Percentiles rank a stretch among this genome's conserved stretches.
Conservation (phyloP, 2,329 filamentous ascomycete genomes). For the Colletotrichum higginsianum region DNA sequence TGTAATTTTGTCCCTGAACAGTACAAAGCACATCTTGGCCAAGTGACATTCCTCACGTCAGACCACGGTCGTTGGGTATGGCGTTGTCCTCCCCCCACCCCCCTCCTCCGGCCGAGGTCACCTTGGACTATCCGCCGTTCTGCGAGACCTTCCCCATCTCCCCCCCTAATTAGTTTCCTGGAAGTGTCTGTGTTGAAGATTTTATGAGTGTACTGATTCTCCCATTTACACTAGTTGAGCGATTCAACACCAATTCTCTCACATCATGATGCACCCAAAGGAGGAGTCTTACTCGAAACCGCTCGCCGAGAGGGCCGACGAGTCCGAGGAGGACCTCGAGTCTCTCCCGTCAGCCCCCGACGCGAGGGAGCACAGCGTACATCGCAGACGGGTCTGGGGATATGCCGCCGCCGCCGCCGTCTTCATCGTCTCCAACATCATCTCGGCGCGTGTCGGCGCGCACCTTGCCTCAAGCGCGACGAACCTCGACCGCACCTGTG, state of each 20-base stretch:
- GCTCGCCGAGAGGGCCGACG: slow-evolving; percentile 40
- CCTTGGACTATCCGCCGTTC: neutral
- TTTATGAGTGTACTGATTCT: neutral
- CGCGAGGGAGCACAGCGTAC: slow-evolving; percentile 20
- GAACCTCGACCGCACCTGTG: slow-evolving; percentile 46
- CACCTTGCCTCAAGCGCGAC: slow-evolving; percentile 36
- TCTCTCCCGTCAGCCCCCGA: slow-evolving; percentile 20
- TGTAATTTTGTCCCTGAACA: neutral
- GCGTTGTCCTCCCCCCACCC: neutral
- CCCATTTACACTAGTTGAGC: neutral
- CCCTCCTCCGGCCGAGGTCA: slow-evolving; percentile 25
- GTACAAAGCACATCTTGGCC: neutral
- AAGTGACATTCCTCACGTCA: slow-evolving; percentile 29
- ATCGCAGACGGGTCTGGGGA: slow-evolving; percentile 12
- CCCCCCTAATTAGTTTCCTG: neutral
- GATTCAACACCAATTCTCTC: neutral
- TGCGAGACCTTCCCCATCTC: neutral
- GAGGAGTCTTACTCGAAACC: slow-evolving; percentile 25
- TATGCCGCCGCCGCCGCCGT: slow-evolving; percentile 23
- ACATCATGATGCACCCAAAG: slow-evolving; percentile 41
- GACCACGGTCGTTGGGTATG: slow-evolving; percentile 28
- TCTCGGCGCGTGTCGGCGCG: slow-evolving; percentile 44
- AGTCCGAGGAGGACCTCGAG: slow-evolving; percentile 44
- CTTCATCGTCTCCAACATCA: slow-evolving; percentile 38
- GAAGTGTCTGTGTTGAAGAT: slow-evolving; percentile 2